Percentiles rank a stretch among this genome's conserved stretches.
Evolutionary conservation across 2,329 filamentous ascomycete genomes (phyloP).

Genomic region (Xylariaceae sp.): DNA sequence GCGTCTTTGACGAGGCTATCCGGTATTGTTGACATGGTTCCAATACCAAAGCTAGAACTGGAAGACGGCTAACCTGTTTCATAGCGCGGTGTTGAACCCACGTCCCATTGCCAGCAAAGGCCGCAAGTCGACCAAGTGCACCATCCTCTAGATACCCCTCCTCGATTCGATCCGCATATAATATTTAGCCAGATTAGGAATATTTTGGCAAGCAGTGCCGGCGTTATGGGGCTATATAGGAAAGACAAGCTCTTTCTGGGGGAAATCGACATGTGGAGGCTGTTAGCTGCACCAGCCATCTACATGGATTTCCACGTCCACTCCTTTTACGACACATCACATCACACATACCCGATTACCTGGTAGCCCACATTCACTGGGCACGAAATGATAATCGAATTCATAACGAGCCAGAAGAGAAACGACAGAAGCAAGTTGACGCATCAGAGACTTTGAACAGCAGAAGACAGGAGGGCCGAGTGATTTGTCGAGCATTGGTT

Average conservation of each 20-base stretch:
- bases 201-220: conserved; percentile 27
- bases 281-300: conserved; percentile 21
- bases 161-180: conserved; percentile 13
- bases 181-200: conserved; percentile 24
- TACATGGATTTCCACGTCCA: conserved; percentile 15
- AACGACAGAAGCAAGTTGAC: neutral
- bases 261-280: conserved; percentile 23
- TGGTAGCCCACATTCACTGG: conserved; percentile 6
- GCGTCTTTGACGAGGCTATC: conserved; percentile 97
- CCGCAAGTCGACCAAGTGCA: conserved; percentile 64
- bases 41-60: conserved; percentile 20
- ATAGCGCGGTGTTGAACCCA: conserved; percentile 68
- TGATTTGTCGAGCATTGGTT: conserved; percentile 20
- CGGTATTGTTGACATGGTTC: conserved; percentile 54
- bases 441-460: conserved; percentile 10
- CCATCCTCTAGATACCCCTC: conserved; percentile 53
- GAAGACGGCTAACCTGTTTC: conserved; percentile 16
- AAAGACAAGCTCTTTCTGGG: conserved; percentile 26
- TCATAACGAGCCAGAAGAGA: neutral
- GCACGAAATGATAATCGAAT: conserved; percentile 5
- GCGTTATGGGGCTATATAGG: conserved; percentile 32
- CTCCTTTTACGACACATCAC: conserved; percentile 7
- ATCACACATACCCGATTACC: conserved; percentile 11
- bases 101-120: conserved; percentile 53
- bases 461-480: neutral